These are phyloP conservation scores for Alternaria arbusti DNA, from an alignment of 2,329 filamentous ascomycete species.

Conservation along the genomic window DNA sequence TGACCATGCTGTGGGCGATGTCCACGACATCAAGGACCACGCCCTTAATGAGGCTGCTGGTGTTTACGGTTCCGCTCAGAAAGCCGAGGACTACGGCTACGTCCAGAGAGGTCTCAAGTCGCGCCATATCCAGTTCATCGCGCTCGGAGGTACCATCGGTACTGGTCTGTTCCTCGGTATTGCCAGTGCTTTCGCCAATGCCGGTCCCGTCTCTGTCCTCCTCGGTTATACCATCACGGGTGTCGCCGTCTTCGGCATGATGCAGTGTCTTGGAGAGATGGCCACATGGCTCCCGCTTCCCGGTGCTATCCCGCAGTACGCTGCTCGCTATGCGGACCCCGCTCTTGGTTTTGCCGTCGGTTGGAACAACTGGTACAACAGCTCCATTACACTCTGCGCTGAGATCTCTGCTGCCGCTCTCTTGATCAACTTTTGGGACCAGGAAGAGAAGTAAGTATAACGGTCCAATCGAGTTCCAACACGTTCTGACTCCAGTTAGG, in stretches of 20 bases:
- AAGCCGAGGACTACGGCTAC: constrained; percentile 41
- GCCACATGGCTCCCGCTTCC: constrained; percentile 51
- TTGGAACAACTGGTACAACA: constrained; percentile 42
- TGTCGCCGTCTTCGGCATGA: constrained; percentile 47
- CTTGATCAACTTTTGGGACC: constrained; percentile 44
- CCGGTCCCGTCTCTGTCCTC: constrained; percentile 45
- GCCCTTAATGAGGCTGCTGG: constrained; percentile 57
- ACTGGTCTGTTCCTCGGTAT: constrained; percentile 47
- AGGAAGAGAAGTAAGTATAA: constrained; percentile 24
- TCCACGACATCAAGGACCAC: constrained; percentile 31
- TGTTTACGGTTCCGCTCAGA: constrained; percentile 59
- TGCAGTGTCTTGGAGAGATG: constrained; percentile 53
- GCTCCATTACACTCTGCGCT: constrained; percentile 43
- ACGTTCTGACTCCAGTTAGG: constrained; percentile 3
- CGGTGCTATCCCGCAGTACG: constrained; percentile 46
- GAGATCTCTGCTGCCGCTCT: constrained; percentile 46
- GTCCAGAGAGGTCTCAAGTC: constrained; percentile 51
- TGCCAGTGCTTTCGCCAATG: constrained; percentile 39
- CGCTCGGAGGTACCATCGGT: constrained; percentile 63
- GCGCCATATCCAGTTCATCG: constrained; percentile 66
- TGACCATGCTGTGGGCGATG: constrained; percentile 32
- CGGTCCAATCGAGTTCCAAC: too few species aligned
- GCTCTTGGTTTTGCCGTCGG: constrained; percentile 41
- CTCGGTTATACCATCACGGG: constrained; percentile 46
- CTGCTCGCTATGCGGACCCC: constrained; percentile 55